Conservation (phyloP, 352 stramenopile species). For the Thraustochytrium sp. region DNA sequence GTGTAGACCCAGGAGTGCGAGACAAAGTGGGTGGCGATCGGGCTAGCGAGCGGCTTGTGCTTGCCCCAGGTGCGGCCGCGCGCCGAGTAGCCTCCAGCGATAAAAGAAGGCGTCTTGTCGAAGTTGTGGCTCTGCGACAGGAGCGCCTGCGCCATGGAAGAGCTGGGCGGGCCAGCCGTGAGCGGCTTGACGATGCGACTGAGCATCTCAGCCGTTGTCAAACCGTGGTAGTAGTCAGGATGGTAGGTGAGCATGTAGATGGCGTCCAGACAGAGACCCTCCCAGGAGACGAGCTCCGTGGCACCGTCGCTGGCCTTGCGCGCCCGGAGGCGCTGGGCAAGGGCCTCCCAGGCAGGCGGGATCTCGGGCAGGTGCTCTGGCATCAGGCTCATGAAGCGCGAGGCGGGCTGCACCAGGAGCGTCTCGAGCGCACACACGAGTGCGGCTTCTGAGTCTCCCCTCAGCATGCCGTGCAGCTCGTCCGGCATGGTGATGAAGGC, state of each 20-base stretch:
- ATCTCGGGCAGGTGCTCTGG: not conserved
- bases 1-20: conserved; percentile 13
- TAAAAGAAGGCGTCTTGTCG: no score
- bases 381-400: not conserved
- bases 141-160: not conserved
- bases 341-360: not conserved
- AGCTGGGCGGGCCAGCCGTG: not conserved
- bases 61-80: not conserved
- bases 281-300: not conserved
- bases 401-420: not conserved
- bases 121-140: not conserved
- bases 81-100: not conserved
- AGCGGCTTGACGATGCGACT: not conserved
- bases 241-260: conserved; percentile 4
- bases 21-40: conserved; percentile 3
- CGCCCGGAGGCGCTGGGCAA: not conserved
- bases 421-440: not conserved
- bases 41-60: not conserved
- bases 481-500: not conserved
- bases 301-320: not conserved
- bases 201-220: conserved; percentile 11
- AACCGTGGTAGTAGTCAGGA: conserved; percentile 4
- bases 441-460: not conserved
- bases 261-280: not conserved
- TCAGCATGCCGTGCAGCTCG: not conserved